Evolutionary conservation across 129 eudicot genomes (phyloP), one percentile per base, ranked within the genome.

Genomic region (Ambrosia artemisiifolia): DNA sequence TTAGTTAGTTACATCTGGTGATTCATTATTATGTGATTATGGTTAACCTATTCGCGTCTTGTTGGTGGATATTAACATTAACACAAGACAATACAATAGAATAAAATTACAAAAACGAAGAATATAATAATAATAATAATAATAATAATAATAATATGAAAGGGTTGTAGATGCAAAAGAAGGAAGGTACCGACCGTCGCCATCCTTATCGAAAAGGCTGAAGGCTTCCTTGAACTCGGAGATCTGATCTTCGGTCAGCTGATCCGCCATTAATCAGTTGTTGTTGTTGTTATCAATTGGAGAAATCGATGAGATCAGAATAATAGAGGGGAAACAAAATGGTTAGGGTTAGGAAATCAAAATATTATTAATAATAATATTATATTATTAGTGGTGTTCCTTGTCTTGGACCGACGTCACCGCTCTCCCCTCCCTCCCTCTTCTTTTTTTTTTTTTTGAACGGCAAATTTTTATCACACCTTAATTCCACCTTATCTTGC

Each of bases 181-280:
- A 1, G 30, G 17, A 50, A 51, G 6, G 14, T 55, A 55, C 62
- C 62, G 33, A 55, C 62, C 62, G 33, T 55, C 62, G 4, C 62
- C 62, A 2, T 55, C 62, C 62, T 55, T 55, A 55, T 55, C 62
- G 24, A 55, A 55, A 0, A 55, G 62, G 35, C 62, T 55, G 6
- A 55, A 55, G 33, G 62, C 62, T 55, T 55, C 62, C 62, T 55
- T 55, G 62, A 55, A 55, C 32, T 55, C 62, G 1, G 62, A 55
- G 62, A 55, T 55, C 62, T 55, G 62, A 13, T 55, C 62, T 19
- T 55, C 62, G 33, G 34, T 7, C 34, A 55, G 62, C 33, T 55
- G 62, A 19, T 55, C 62, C 62, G 62, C 62, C 62, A 55, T 55
- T 55, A 7, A 54, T 54, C 12, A 12, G 10, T 54, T 1, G 5